A percentile compares a stretch with the other conserved stretches of the same genome.
These are phyloP conservation scores for Aspergillus egyptiacus DNA, from an alignment of 495 filamentous ascomycete species.

Conservation along the genomic window DNA sequence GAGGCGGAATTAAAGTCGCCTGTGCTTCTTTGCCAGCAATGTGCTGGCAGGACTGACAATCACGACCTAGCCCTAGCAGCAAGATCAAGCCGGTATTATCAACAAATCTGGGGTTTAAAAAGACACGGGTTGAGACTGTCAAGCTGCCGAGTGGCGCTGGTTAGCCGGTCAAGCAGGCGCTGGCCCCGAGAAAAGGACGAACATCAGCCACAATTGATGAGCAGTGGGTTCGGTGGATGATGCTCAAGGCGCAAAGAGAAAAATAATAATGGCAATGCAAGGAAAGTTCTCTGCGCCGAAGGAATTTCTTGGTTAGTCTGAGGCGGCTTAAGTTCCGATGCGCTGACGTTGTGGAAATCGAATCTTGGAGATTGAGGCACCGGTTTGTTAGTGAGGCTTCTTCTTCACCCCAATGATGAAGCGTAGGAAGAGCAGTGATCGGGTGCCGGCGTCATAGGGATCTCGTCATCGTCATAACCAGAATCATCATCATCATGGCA, in stretches of 20 bases:
- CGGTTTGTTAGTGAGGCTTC: neutral
- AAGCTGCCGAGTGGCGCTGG: neutral
- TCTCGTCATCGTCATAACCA: neutral
- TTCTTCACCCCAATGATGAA: too few relatives aligned
- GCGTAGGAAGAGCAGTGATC: neutral
- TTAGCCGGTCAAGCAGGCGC: neutral
- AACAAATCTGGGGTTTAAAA: slow-evolving; percentile 5
- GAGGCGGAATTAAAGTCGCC: slow-evolving; percentile 16
- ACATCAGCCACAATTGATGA: slow-evolving; percentile 20
- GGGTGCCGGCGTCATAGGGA: neutral
- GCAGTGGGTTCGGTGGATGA: slow-evolving; percentile 7
- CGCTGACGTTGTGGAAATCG: slow-evolving; percentile 3
- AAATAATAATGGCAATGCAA: neutral
- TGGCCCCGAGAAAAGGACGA: slow-evolving; percentile 11
- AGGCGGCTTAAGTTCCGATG: neutral
- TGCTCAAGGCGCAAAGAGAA: slow-evolving; percentile 1
- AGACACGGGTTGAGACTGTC: neutral
- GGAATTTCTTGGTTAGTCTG: neutral
- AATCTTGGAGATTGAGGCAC: neutral
- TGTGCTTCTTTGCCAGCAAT: slow-evolving; percentile 23
- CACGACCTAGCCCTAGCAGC: slow-evolving; percentile 1
- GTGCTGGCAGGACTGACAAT: slow-evolving; percentile 14
- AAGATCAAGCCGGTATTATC: slow-evolving; percentile 4
- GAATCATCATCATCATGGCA: slow-evolving; percentile 13
- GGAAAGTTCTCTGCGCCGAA: slow-evolving; percentile 6